A percentile compares a stretch with the other conserved stretches of the same genome.
phyloP scores from a whole-genome alignment of 1,284 basidiomycete species.

The Thelephora terrestris region DNA sequence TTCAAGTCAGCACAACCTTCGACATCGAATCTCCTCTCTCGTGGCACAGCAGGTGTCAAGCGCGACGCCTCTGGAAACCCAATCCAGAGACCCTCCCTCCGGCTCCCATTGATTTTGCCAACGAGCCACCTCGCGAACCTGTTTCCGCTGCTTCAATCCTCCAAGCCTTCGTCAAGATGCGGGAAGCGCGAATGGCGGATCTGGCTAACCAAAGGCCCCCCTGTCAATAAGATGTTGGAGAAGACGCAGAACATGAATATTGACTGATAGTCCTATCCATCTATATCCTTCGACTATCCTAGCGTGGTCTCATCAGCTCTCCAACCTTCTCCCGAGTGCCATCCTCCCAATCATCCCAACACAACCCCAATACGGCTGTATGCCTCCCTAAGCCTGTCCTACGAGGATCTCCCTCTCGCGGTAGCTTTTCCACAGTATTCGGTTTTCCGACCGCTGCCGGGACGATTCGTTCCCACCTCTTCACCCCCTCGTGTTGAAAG shows the following conservation, averaged over 20 bases:
- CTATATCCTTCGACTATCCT: conserved; percentile 1
- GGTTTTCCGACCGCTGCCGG: conserved; percentile 18
- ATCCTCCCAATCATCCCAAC: conserved; percentile 58
- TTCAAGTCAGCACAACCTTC: conserved; percentile 6
- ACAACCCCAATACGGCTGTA: conserved; percentile 36
- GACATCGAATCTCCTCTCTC: background rate
- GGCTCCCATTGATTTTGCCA: conserved; percentile 15
- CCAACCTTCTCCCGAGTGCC: conserved; percentile 34
- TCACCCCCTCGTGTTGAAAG: conserved; percentile 44
- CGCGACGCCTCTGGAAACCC: conserved; percentile 16
- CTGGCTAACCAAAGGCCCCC: conserved; percentile 42
- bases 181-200: conserved; percentile 55
- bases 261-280: background rate
- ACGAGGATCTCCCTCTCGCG: conserved; percentile 31
- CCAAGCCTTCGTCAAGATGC: conserved; percentile 52
- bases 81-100: too few species aligned
- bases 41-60: conserved; percentile 10
- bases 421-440: conserved; percentile 18
- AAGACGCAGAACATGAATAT: conserved; percentile 33
- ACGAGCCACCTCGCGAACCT: conserved; percentile 17
- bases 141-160: conserved; percentile 48
- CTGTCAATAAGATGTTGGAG: conserved; percentile 60
- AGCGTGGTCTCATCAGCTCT: conserved; percentile 9
- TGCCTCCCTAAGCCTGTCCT: conserved; percentile 32
- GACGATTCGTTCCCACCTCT: conserved; percentile 44